These are phyloP conservation scores for Globomyces pollinis-pini DNA, from an alignment of 192 early-diverging fungal species.

Conservation along the genomic window DNA sequence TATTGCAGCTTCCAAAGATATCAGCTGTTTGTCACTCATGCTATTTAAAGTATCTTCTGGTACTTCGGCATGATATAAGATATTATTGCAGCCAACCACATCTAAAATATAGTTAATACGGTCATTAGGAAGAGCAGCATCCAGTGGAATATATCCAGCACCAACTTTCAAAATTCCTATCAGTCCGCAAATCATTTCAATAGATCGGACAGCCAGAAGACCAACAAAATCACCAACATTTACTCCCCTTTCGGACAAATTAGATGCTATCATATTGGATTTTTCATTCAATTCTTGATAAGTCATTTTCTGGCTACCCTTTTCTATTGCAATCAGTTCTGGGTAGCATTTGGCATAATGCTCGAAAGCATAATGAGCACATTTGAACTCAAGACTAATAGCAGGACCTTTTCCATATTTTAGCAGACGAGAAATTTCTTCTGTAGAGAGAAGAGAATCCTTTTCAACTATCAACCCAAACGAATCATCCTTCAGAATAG, in stretches of 20 bases:
- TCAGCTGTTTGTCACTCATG: too few relatives aligned
- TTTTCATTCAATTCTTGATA: conserved; percentile 23
- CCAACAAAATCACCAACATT: conserved; percentile 15
- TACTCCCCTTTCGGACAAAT: conserved; percentile 12
- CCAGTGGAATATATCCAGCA: conserved; percentile 19
- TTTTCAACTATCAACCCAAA: not conserved
- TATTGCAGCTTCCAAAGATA: too few relatives aligned
- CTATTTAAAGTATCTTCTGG: too few relatives aligned
- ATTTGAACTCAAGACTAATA: not conserved
- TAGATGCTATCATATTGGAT: conserved; percentile 13
- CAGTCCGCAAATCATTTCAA: conserved; percentile 21
- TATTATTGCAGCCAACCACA: not conserved
- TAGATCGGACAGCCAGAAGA: conserved; percentile 12
- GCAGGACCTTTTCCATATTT: not conserved
- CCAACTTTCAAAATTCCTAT: conserved; percentile 24
- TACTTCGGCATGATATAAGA: not conserved
- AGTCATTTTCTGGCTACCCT: conserved; percentile 14
- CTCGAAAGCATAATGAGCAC: conserved; percentile 17
- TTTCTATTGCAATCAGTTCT: conserved; percentile 22
- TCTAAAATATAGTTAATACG: conserved; percentile 22
- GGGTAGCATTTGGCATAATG: conserved; percentile 4
- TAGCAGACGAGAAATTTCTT: not conserved
- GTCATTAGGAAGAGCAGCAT: conserved; percentile 12
- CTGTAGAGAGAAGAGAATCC: not conserved
- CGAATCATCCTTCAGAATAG: not conserved